These are phyloP conservation scores for Andrographis paniculata DNA, from an alignment of 305 asterid genomes.

Conservation along the genomic window DNA sequence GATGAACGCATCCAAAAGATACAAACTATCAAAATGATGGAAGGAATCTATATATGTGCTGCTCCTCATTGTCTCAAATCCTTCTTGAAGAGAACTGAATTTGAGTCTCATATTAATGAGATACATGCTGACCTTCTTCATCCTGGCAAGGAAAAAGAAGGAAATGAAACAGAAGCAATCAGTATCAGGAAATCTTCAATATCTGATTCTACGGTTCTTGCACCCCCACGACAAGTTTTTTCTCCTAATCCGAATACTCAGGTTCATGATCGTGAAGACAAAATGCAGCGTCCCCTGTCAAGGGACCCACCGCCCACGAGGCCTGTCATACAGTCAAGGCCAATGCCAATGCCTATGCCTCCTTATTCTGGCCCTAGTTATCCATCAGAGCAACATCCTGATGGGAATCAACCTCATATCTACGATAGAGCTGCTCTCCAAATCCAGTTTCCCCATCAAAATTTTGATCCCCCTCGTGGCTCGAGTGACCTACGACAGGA, in stretches of 20 bases:
- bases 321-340: conserved; percentile 46
- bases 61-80: conserved; percentile 95
- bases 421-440: conserved; percentile 53
- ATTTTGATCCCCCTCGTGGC: conserved; percentile 48
- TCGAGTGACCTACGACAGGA: conserved; percentile 48
- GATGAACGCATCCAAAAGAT: conserved; percentile 88
- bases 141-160: conserved; percentile 46
- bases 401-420: conserved; percentile 41
- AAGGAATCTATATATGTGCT: conserved; percentile 75
- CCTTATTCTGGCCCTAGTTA: conserved; percentile 57
- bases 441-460: conserved; percentile 60
- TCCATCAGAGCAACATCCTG: conserved; percentile 54
- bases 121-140: conserved; percentile 60
- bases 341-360: conserved; percentile 27
- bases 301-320: conserved; percentile 54
- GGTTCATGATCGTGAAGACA: conserved; percentile 53
- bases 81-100: conserved; percentile 71
- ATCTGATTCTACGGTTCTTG: conserved; percentile 93
- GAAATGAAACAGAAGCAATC: conserved; percentile 58
- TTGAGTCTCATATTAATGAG: conserved; percentile 56
- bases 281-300: conserved; percentile 38
- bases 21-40: conserved; percentile 95
- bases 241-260: conserved; percentile 64
- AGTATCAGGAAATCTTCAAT: conserved; percentile 60
- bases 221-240: conserved; percentile 47